phyloP scores from a whole-genome alignment of 306 rosid species.

The Prunus davidiana region DNA sequence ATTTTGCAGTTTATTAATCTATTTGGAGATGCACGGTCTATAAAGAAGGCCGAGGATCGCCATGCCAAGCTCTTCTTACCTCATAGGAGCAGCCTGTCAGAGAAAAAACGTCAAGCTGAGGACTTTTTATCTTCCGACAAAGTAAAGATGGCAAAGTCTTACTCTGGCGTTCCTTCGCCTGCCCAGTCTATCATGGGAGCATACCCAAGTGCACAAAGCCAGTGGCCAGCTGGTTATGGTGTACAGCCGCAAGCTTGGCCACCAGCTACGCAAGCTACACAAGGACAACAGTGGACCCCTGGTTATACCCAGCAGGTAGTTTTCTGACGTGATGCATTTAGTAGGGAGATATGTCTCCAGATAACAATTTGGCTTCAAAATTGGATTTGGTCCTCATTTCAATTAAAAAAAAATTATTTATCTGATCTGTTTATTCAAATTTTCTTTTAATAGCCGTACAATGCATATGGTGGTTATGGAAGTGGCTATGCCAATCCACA shows the following conservation, averaged over 20 bases:
- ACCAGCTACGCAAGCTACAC: conserved; percentile 66
- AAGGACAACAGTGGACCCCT: conserved; percentile 95
- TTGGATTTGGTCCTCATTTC: neutral
- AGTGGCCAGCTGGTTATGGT: conserved; percentile 81
- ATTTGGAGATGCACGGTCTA: conserved; percentile 82
- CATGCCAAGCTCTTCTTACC: conserved; percentile 90
- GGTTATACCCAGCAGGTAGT: conserved; percentile 84
- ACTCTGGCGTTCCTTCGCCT: conserved; percentile 66
- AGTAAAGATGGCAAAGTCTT: conserved; percentile 67
- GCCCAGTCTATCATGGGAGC: conserved; percentile 77
- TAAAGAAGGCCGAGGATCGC: conserved; percentile 89
- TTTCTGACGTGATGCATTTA: conserved; percentile 1
- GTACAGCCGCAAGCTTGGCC: conserved; percentile 97
- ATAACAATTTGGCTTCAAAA: neutral
- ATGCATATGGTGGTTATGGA: conserved; percentile 76
- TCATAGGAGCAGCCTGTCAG: conserved; percentile 79
- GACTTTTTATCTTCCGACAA: conserved; percentile 86
- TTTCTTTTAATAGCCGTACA: conserved; percentile 57
- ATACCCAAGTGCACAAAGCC: conserved; percentile 80
- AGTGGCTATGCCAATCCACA: conserved; percentile 59
- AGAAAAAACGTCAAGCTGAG: conserved; percentile 95
- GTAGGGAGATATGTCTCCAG: neutral
- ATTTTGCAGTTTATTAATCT: conserved; percentile 80
- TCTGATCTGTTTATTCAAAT: conserved; percentile 5
- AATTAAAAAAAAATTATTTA: neutral